Conservation (phyloP, 495 filamentous ascomycete genomes). For the Penicillium egyptiacum region DNA sequence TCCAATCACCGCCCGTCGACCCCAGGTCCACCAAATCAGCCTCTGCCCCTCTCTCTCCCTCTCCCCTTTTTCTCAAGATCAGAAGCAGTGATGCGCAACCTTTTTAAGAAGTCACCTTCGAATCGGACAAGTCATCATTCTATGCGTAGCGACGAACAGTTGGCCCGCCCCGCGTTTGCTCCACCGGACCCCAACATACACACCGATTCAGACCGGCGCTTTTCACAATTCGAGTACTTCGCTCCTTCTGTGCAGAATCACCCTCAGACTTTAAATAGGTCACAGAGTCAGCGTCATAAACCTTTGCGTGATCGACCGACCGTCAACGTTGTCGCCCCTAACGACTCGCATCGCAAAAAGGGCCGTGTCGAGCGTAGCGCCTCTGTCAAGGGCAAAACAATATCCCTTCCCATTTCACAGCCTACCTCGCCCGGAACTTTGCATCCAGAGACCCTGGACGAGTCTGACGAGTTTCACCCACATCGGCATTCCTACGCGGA, state of each 20-base stretch:
- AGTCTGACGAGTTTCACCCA: slow-evolving; percentile 29
- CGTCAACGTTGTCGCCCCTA: slow-evolving; percentile 21
- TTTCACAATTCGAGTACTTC: slow-evolving; percentile 8
- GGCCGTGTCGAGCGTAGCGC: slow-evolving; percentile 25
- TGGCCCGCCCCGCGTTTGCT: slow-evolving; percentile 28
- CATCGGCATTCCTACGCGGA: slow-evolving; percentile 11
- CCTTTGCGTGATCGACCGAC: slow-evolving; percentile 28
- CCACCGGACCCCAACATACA: slow-evolving; percentile 20
- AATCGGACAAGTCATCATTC: slow-evolving; percentile 26
- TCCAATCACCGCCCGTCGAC: slow-evolving; percentile 3
- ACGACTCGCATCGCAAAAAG: slow-evolving; percentile 19
- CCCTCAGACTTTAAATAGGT: slow-evolving; percentile 25
- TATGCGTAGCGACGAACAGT: slow-evolving; percentile 39
- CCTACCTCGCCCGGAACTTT: slow-evolving; percentile 25
- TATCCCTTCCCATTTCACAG: slow-evolving; percentile 27
- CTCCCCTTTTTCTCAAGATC: slow-evolving; percentile 3
- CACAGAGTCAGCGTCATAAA: slow-evolving; percentile 33
- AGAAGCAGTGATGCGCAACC: slow-evolving; percentile 28
- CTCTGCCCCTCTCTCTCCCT: slow-evolving; percentile 5
- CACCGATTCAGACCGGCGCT: slow-evolving; percentile 25
- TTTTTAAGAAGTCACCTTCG: slow-evolving; percentile 30
- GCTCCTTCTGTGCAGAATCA: neutral
- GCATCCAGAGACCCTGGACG: slow-evolving; percentile 18
- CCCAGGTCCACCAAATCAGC: slow-evolving; percentile 7
- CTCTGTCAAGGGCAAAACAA: slow-evolving; percentile 24